Percentiles rank a stretch among this genome's conserved stretches.
Conservation (phyloP, 2,329 filamentous ascomycete genomes). For the Calonectria henricotiae region DNA sequence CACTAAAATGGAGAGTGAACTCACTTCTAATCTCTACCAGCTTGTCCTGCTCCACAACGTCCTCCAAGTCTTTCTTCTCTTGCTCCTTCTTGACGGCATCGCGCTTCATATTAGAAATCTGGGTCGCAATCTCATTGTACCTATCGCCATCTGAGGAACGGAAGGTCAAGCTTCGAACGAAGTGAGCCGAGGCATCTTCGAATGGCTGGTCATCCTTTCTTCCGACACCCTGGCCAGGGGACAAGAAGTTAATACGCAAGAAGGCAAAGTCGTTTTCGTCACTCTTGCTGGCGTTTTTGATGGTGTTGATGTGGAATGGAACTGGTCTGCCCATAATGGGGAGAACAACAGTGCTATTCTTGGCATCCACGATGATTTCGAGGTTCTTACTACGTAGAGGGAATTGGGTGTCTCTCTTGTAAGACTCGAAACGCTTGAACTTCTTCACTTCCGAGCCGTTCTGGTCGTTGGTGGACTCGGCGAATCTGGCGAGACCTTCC, state of each 20-base stretch:
- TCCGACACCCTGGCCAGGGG: constrained; percentile 96
- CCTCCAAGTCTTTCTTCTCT: constrained; percentile 99
- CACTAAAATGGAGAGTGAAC: constrained; percentile 52
- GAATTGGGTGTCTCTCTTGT: constrained; percentile 97
- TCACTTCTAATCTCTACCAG: constrained; percentile 92
- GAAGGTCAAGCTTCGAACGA: constrained; percentile 95
- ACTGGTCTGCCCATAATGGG: constrained; percentile 98
- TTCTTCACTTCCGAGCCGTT: constrained; percentile 97
- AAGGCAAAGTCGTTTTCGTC: constrained; percentile 96
- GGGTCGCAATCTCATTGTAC: constrained; percentile 90
- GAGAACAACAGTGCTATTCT: constrained; percentile 91
- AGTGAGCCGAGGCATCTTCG: constrained; percentile 95
- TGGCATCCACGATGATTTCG: constrained; percentile 90
- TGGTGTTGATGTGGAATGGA: constrained; percentile 96
- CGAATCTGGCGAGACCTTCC: constrained; percentile 88
- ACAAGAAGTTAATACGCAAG: constrained; percentile 96
- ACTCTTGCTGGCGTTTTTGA: constrained; percentile 99
- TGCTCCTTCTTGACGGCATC: constrained; percentile 93
- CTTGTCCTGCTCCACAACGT: constrained; percentile 99
- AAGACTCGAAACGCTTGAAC: constrained; percentile 99
- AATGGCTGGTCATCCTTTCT: constrained; percentile 98
- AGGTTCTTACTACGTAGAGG: constrained; percentile 87
- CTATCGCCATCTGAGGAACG: constrained; percentile 90
- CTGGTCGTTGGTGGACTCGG: constrained; percentile 86
- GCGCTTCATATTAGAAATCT: constrained; percentile 97